These are phyloP conservation scores for Lipomyces lipofer DNA, from an alignment of 805 yeast genomes.

Conservation along the genomic window DNA sequence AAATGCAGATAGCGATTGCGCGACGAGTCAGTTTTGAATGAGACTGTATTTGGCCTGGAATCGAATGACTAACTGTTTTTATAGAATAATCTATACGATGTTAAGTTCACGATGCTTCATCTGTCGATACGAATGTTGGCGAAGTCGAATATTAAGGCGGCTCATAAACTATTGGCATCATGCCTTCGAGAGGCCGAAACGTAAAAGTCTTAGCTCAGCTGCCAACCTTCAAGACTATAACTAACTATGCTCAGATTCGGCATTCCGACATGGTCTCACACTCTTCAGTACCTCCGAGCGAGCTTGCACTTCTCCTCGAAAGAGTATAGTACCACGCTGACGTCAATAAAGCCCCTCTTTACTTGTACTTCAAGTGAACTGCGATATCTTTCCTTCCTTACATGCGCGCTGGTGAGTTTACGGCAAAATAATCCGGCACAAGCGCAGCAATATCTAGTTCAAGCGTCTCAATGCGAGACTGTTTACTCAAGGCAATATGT, in stretches of 20 bases:
- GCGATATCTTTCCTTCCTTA: conserved; percentile 11
- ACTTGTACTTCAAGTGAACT: conserved; percentile 23
- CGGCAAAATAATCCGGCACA: conserved; percentile 9
- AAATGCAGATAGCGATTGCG: conserved; percentile 20
- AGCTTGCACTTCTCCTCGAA: conserved; percentile 1
- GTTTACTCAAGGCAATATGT: conserved; percentile 24
- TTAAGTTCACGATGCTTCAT: conserved; percentile 26
- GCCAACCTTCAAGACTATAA: no score
- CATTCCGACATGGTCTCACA: conserved; percentile 16
- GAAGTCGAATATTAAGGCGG: conserved; percentile 15
- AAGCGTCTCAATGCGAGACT: conserved; percentile 23
- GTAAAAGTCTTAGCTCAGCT: conserved; percentile 1
- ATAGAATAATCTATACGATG: conserved; percentile 21
- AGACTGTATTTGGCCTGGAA: no score
- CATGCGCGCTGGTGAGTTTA: conserved; percentile 12
- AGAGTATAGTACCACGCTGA: conserved; percentile 1
- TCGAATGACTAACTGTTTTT: neutral
- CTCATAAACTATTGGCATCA: conserved; percentile 14
- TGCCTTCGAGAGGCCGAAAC: conserved; percentile 20
- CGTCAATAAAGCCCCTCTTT: conserved; percentile 13
- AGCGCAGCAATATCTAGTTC: conserved; percentile 12
- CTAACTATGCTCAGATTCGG: neutral
- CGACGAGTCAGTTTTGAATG: conserved; percentile 1
- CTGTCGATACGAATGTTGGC: conserved; percentile 21
- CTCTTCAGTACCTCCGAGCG: conserved; percentile 17